Conservation (phyloP, 257 asterid species). For the Solanum arcanum region DNA sequence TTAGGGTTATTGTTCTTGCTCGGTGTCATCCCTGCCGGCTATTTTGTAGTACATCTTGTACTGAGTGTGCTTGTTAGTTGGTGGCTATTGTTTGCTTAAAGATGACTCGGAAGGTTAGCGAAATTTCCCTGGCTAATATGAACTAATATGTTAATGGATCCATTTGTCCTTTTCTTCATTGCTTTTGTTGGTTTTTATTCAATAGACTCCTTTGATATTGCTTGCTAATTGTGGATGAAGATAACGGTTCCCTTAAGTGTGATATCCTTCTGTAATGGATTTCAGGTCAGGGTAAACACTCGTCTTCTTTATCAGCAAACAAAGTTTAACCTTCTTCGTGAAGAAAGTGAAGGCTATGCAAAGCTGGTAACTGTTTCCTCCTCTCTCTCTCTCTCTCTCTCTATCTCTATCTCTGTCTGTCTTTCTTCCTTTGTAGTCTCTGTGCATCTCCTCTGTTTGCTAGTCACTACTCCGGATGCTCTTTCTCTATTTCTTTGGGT, state of each 20-base stretch:
- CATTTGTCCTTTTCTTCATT: not conserved
- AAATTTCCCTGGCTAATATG: not conserved
- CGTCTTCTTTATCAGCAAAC: conserved; percentile 99
- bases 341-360: conserved; percentile 99
- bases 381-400: not conserved
- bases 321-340: conserved; percentile 92
- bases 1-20: not conserved
- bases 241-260: not conserved
- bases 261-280: not conserved
- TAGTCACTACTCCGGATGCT: not conserved
- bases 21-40: not conserved
- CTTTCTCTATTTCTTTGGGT: not conserved
- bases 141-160: not conserved
- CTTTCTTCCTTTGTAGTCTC: not conserved
- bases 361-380: conserved; percentile 56
- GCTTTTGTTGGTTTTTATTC: not conserved
- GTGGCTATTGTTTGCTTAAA: not conserved
- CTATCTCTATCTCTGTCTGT: not conserved
- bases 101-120: not conserved
- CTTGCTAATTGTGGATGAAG: not conserved
- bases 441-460: not conserved
- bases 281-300: conserved; percentile 97
- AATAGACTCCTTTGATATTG: not conserved
- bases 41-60: not conserved
- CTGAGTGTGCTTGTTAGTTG: not conserved